Conservation (phyloP, 73 alveolate species). For the Uronychia binucleata region DNA sequence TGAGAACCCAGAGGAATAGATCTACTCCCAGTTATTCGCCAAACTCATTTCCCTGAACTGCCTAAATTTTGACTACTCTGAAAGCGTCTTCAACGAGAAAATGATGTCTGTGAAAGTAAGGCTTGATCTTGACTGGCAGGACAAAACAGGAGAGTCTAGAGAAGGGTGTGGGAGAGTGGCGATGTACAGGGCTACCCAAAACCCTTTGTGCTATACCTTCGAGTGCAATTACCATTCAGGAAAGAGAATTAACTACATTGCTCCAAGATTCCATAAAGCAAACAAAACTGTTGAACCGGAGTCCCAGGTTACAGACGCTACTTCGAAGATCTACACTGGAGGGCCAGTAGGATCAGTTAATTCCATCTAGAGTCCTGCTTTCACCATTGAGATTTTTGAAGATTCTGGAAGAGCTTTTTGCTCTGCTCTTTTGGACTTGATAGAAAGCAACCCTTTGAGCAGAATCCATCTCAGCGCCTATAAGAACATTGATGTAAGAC, state of each 20-base stretch:
- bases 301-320: slow-evolving; percentile 30
- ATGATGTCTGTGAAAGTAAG: slow-evolving; percentile 61
- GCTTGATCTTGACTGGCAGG: slow-evolving; percentile 29
- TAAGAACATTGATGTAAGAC: slow-evolving; percentile 34
- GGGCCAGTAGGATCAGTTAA: not conserved
- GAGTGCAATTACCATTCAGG: slow-evolving; percentile 71
- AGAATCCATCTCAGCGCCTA: slow-evolving; percentile 49
- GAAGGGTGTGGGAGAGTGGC: slow-evolving; percentile 97
- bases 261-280: not conserved
- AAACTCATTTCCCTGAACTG: slow-evolving; percentile 83
- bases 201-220: slow-evolving; percentile 62
- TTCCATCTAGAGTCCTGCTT: slow-evolving; percentile 39
- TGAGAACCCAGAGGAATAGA: not conserved
- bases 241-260: slow-evolving; percentile 34
- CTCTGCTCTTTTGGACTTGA: slow-evolving; percentile 56
- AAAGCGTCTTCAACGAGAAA: slow-evolving; percentile 76
- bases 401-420: slow-evolving; percentile 69
- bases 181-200: slow-evolving; percentile 75
- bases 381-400: slow-evolving; percentile 68
- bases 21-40: slow-evolving; percentile 60
- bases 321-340: slow-evolving; percentile 26
- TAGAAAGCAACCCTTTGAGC: slow-evolving; percentile 65
- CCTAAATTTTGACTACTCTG: slow-evolving; percentile 84
- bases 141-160: slow-evolving; percentile 85
- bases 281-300: not conserved